Evolutionary conservation across 148 eudicot genomes (phyloP).

Genomic region (Tetragonia tetragonoides): DNA sequence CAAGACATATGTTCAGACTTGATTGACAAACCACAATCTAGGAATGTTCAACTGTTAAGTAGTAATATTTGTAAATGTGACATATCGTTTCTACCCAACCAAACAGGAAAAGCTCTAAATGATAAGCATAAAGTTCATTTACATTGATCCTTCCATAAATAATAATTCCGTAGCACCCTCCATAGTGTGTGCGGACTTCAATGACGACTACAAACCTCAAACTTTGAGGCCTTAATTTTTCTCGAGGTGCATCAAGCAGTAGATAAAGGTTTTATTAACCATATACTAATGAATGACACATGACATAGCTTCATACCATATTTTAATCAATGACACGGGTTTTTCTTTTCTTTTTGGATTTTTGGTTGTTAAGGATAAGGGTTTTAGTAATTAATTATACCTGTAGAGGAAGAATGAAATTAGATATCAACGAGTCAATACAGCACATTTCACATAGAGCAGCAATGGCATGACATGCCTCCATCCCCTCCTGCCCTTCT

Average conservation of each 20-base stretch:
- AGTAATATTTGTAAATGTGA: not conserved
- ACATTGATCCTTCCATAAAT: not conserved
- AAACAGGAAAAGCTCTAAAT: not conserved
- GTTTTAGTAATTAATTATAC: slow-evolving; percentile 27
- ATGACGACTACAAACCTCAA: not conserved
- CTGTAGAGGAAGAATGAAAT: slow-evolving; percentile 97
- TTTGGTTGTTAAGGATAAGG: not conserved
- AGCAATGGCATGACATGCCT: slow-evolving; percentile 98
- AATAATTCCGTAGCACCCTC: not conserved
- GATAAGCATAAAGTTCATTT: not conserved
- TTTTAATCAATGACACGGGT: not conserved
- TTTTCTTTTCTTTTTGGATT: not conserved
- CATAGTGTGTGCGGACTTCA: not conserved
- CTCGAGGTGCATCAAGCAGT: not conserved
- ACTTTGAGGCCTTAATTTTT: not conserved
- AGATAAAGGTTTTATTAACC: not conserved
- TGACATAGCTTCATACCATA: not conserved
- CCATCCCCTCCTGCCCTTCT: slow-evolving; percentile 66
- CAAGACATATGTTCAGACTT: slow-evolving; percentile 13
- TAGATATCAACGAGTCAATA: slow-evolving; percentile 91
- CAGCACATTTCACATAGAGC: slow-evolving; percentile 90
- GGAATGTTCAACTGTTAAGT: not conserved
- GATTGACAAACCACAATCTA: slow-evolving; percentile 8
- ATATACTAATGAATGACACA: not conserved
- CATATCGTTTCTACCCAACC: not conserved